Evolutionary conservation across 345 rosid species (phyloP).

Genomic region (Moringa oleifera): DNA sequence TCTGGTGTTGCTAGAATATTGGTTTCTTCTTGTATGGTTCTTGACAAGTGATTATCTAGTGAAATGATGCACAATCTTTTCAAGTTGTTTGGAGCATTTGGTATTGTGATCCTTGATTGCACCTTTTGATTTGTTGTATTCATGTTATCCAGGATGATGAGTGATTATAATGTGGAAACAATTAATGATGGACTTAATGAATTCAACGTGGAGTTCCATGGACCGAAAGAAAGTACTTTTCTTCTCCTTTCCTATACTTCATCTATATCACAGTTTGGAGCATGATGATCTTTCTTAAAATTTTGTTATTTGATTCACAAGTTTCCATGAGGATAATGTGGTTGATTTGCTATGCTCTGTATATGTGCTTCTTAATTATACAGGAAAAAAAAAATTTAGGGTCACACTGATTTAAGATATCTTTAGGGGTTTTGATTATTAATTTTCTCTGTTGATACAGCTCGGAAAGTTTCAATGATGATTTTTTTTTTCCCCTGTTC

Average conservation of each 20-base stretch:
- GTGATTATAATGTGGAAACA: conserved; percentile 66
- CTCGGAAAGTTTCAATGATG: background rate
- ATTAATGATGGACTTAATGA: conserved; percentile 69
- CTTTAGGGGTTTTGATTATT: too few species aligned
- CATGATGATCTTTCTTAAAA: background rate
- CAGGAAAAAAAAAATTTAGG: background rate
- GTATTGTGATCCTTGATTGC: background rate
- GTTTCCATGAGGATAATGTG: background rate
- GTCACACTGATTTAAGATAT: background rate
- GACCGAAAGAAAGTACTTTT: conserved; percentile 66
- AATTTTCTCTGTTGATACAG: background rate
- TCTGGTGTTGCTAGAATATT: background rate
- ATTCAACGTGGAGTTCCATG: conserved; percentile 67
- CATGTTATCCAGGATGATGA: conserved; percentile 62
- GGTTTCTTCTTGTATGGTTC: background rate
- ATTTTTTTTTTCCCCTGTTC: conserved; percentile 3
- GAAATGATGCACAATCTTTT: too few species aligned
- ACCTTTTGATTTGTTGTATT: conserved; percentile 1
- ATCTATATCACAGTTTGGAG: background rate
- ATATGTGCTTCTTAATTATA: too few species aligned
- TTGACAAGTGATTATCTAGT: background rate
- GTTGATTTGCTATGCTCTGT: background rate
- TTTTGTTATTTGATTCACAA: background rate
- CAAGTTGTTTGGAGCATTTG: too few species aligned
- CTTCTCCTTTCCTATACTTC: conserved; percentile 13